A percentile compares a stretch with the other conserved stretches of the same genome.
Evolutionary conservation across 2,329 filamentous ascomycete genomes (phyloP).

Genomic region (Fusarium mundagurra): DNA sequence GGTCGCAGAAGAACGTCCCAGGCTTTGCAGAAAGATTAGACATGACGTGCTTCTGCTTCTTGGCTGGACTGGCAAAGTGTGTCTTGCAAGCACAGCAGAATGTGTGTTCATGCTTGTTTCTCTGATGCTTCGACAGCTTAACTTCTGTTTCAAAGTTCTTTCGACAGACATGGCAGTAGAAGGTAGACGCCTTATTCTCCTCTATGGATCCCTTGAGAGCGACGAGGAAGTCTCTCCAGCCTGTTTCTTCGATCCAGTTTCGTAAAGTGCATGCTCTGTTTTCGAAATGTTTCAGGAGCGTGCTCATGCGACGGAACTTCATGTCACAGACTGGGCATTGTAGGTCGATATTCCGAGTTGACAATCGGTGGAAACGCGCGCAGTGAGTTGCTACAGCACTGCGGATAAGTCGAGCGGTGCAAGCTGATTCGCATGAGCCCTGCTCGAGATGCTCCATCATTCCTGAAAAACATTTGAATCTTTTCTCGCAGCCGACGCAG

Average conservation of each 20-base stretch:
- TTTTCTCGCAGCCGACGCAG: not conserved
- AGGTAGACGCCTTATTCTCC: not conserved
- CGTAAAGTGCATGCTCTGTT: not conserved
- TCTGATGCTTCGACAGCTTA: rapidly evolving
- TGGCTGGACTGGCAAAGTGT: not conserved
- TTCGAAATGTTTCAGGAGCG: rapidly evolving
- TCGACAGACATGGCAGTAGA: not conserved
- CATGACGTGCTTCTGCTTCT: not conserved
- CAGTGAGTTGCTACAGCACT: not conserved
- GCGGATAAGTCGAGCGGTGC: not conserved
- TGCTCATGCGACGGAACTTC: rapidly evolving
- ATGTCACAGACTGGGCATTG: not conserved
- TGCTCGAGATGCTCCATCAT: not conserved
- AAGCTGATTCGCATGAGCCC: not conserved
- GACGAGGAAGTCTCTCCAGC: not conserved
- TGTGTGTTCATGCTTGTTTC: rapidly evolving
- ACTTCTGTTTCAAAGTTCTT: not conserved
- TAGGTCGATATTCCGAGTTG: not conserved
- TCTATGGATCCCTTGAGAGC: not conserved
- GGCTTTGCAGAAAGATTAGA: not conserved
- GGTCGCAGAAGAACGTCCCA: not conserved
- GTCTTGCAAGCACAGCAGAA: not conserved
- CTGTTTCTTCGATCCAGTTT: not conserved
- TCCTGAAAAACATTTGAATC: not conserved
- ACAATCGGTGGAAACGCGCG: not conserved